Evolutionary conservation across 306 rosid species (phyloP), one percentile per base, ranked within the genome.

Genomic region (Psophocarpus tetragonolobus): DNA sequence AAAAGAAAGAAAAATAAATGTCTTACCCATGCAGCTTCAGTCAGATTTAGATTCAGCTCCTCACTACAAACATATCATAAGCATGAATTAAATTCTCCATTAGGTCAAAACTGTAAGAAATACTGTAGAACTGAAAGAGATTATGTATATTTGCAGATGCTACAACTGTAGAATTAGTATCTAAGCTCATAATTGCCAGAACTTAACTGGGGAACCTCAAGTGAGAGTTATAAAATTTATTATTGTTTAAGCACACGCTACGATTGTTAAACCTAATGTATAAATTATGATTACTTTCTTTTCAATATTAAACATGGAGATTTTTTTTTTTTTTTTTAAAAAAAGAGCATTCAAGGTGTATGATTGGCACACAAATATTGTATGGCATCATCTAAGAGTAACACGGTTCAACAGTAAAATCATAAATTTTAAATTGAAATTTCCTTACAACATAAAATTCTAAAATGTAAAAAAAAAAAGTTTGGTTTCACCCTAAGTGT

Each of bases 11-110:
- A 33, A 77, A 24, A 39, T 4, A 51, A 50, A 7, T 24, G 81
- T 73, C 91, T 87, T 87, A 95, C 97, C 99, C 97, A 92, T 8
- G 97, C 97, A 44, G 97, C 97, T 86, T 92, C 97, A 9, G 96
- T 87, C 84, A 95, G 84, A 87, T 95, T 92, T 56, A 95, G 89
- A 87, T 88, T 53, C 85, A 95, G 87, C 91, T 92, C 97, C 89
- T 95, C 96, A 80, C 97, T 95, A 88, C 94, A 90, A 66, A 73
- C 60, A 82, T 7, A 79, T n/a, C 38, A 54, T 48, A 77, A 21
- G 50, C 38, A 80, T 72, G n/a, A 57, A 56, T 81, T 81, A 85
- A 81, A 76, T 77, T 77, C 72, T 76, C 63, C 56, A 27, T 17
- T 56, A 44, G 24, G 65, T 35, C 21, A 65, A 78, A 77, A 72